These are phyloP conservation scores for Chaetomium strumarium DNA, from an alignment of 2,329 filamentous ascomycete species.

Conservation along the genomic window DNA sequence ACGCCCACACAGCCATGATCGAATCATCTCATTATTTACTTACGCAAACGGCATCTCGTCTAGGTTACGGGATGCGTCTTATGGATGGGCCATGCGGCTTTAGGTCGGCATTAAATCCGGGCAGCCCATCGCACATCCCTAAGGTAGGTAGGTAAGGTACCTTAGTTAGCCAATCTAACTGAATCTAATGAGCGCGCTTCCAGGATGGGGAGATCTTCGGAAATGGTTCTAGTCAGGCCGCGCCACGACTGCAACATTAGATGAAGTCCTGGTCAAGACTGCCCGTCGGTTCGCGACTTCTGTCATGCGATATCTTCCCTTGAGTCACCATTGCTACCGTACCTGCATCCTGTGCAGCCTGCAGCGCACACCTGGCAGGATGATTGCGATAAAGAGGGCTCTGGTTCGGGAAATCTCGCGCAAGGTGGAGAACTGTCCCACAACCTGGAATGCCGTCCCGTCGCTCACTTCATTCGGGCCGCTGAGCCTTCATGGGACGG, in stretches of 20 bases:
- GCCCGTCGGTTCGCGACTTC: not conserved
- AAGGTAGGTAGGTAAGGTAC: too few relatives aligned
- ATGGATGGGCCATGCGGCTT: not conserved
- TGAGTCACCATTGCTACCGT: conserved; percentile 5
- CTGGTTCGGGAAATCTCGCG: conserved; percentile 2
- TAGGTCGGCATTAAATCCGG: not conserved
- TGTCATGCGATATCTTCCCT: not conserved
- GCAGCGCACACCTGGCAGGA: conserved; percentile 5
- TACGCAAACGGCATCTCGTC: too few relatives aligned
- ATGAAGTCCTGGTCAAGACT: not conserved
- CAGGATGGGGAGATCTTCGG: not conserved
- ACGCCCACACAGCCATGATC: too few relatives aligned
- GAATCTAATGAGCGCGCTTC: not conserved
- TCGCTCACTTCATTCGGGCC: not conserved
- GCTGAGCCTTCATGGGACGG: not conserved
- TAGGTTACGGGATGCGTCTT: too few relatives aligned
- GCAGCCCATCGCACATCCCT: not conserved
- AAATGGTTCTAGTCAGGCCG: too few relatives aligned
- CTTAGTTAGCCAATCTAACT: too few relatives aligned
- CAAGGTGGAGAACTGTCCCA: not conserved
- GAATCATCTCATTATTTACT: too few relatives aligned
- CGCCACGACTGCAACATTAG: too few relatives aligned
- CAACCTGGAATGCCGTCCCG: not conserved
- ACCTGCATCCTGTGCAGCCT: conserved; percentile 1
- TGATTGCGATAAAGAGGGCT: not conserved